These are phyloP conservation scores for Aureobasidium sp. DNA, from an alignment of 2,329 filamentous ascomycete species.

Conservation along the genomic window DNA sequence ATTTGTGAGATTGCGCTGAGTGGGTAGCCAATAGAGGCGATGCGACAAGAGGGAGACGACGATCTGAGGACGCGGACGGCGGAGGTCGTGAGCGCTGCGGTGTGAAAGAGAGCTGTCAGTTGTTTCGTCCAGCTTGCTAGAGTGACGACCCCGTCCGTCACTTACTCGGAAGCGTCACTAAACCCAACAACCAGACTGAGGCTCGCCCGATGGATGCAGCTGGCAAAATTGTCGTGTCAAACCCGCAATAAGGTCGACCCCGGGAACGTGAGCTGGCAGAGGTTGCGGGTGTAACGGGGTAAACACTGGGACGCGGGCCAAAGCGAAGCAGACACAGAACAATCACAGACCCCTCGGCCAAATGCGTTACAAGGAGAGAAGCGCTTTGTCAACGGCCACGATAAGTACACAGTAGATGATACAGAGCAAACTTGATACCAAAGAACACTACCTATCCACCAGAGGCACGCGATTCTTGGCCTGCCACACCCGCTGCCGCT, in stretches of 20 bases:
- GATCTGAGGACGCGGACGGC: constrained; percentile 3
- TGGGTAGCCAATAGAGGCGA: background rate
- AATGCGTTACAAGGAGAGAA: background rate
- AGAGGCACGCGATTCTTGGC: constrained; percentile 6
- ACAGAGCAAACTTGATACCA: background rate
- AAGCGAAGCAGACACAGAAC: background rate
- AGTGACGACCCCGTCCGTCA: background rate
- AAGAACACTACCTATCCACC: background rate
- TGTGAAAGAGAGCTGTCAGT: constrained; percentile 7
- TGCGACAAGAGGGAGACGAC: background rate
- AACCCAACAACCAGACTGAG: constrained; percentile 1
- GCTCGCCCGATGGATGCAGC: background rate
- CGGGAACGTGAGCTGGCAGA: constrained; percentile 12
- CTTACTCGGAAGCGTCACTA: constrained; percentile 7
- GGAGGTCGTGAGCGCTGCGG: background rate
- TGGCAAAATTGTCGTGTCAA: constrained; percentile 1
- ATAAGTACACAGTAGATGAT: background rate
- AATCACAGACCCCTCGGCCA: constrained; percentile 12
- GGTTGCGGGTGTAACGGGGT: constrained; percentile 15
- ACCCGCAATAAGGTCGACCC: constrained; percentile 11
- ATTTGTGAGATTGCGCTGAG: background rate
- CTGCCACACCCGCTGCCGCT: background rate
- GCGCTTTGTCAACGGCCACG: background rate
- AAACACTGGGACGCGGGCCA: constrained; percentile 12
- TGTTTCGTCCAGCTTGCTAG: background rate